Base-by-base conservation (phyloP, 441 rosid species). In the Theobroma grandiflorum region DNA sequence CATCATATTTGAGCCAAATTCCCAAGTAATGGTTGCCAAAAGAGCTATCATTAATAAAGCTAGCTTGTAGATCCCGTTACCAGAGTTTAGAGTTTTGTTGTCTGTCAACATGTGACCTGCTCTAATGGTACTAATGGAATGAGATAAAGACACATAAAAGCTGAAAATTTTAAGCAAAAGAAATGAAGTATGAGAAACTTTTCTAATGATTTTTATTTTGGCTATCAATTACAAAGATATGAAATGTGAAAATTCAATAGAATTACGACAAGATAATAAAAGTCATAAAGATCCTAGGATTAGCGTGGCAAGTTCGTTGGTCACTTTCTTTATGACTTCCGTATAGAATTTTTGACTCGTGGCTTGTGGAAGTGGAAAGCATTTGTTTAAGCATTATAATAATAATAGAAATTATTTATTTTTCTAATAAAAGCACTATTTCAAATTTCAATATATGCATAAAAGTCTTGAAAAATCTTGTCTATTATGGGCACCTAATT, bases 1-100 rank as follows among this genome's bases (percentile, higher is more conserved):
- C 45, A 35, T 79, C 70, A 16, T 47, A 43, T 67, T 18, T 72
- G 22, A 79, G 33, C 66, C 62, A 71, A 15, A 79, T 79, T 20
- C 81, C 71, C n/a, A 47, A 57, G 70, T 71, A 71, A 33, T 78
- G 42, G 35, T 37, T 53, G 33, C 58, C 66, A 0, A 10, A 26
- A 0, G 4, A 0, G 18, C 31, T 68, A 8, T 26, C 0, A 8
- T 26, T 26, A 78, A 78, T 67, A 68, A 68, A 53, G 57, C 61
- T n/a, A 69, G 74, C 75, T 78, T 58, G 4, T 55, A 78, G 8
- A 69, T 50, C 45, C 75, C 59, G 1, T 20, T 37, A 26, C 22
- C 3, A 0, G 80, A 69, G 9, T 40, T 67, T 8, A 78, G 53
- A 1, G 80, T 69, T 52, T 43, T 38, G n/a, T 57, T 43, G 67